Evolutionary conservation across 805 yeast species (phyloP), one percentile per base, ranked within the genome.

Genomic region (Metschnikowia continentalis): DNA sequence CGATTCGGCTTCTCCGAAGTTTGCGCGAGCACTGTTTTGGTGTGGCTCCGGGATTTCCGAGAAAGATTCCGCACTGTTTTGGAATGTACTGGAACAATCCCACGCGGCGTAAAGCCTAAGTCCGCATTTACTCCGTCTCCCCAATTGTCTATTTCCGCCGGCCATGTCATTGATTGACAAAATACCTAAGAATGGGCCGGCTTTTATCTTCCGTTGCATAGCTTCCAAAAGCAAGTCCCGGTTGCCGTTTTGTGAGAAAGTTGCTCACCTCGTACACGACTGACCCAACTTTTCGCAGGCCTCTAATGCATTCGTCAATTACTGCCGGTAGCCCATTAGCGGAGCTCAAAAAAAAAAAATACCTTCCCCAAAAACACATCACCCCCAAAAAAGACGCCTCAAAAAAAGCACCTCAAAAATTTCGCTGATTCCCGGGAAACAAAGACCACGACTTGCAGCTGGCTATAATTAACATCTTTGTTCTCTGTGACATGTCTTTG

Each of bases 61-160:
- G 37, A 23, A 20, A 22, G 32, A 14, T 42, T 17, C 36, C 46
- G 40, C 47, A 44, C 47, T 44, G 23, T 35, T 44, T 44, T 44
- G 47, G 47, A 44, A 44, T 36, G 26, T 44, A 41, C 33, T 44
- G 41, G 47, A 44, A 44, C 40, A 44, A 42, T 33, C 46, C 19
- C 35, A 41, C 44, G 20, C 39, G 19, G 39, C 40, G 47, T 20
- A 35, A 13, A 20, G 37, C 38, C 22, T 42, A 32, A 33, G 38
- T 42, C 46, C 46, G 46, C 32, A 33, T 33, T 20, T n/a, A 20
- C 38, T 42, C 38, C 46, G 20, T 42, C 15, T 19, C 32, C 23
- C n/a, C 17, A 7, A 32, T 17, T 15, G 19, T n/a, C 14, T 10
- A 20, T 8, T 14, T 42, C 37, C 22, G 33, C 33, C 5, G 15